Evolutionary conservation across 495 filamentous ascomycete species (phyloP).

Genomic region (Mytilinidion resinicola): DNA sequence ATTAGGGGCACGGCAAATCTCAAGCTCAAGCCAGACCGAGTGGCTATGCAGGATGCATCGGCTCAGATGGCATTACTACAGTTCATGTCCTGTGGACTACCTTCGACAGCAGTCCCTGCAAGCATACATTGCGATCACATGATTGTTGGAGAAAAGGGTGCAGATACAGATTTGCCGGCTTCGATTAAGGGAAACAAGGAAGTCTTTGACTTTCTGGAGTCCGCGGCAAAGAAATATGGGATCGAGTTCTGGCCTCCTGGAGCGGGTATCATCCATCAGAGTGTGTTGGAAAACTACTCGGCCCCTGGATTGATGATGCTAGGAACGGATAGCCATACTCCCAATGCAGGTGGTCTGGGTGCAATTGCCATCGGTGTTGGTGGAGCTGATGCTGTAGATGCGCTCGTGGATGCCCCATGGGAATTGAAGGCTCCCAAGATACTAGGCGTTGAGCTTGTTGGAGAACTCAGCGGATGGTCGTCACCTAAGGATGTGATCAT

Average conservation of each 20-base stretch:
- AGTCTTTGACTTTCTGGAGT: constrained; percentile 95
- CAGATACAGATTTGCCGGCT: constrained; percentile 76
- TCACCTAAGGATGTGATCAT: constrained; percentile 94
- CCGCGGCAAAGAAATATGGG: constrained; percentile 88
- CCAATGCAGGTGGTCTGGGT: constrained; percentile 87
- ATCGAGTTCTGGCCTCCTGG: constrained; percentile 99
- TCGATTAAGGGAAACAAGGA: constrained; percentile 92
- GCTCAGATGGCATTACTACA: constrained; percentile 97
- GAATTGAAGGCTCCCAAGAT: constrained; percentile 91
- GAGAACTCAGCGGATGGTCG: constrained; percentile 81
- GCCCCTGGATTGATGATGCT: constrained; percentile 97
- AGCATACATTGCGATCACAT: constrained; percentile 99
- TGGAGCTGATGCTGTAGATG: constrained; percentile 95
- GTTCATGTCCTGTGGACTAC: constrained; percentile 94
- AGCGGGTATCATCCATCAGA: constrained; percentile 99
- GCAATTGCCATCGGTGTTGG: constrained; percentile 97
- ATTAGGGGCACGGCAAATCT: constrained; percentile 86
- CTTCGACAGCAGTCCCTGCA: constrained; percentile 88
- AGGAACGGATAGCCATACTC: constrained; percentile 97
- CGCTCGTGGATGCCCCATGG: constrained; percentile 93
- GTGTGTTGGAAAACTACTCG: constrained; percentile 97
- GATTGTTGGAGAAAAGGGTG: constrained; percentile 91
- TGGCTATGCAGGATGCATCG: constrained; percentile 98
- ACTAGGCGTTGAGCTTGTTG: constrained; percentile 78
- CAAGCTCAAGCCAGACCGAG: constrained; percentile 94